Percentiles rank a stretch among this genome's conserved stretches.
phyloP scores from a whole-genome alignment of 139 green algal genomes.

The Coelastrella sp. region DNA sequence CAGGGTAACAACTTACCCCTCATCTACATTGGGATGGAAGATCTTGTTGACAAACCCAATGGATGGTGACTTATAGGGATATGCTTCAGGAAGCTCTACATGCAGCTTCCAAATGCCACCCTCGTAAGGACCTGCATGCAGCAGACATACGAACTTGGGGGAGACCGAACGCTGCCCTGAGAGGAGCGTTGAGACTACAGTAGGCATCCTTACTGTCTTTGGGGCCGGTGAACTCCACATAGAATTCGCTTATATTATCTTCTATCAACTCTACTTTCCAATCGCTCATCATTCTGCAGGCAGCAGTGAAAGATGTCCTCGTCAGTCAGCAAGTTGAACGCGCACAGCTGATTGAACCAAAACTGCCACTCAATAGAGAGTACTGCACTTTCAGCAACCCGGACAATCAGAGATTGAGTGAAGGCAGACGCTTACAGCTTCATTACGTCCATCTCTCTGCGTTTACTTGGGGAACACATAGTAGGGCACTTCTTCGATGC shows the following conservation, averaged over 20 bases:
- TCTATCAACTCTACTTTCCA: slow-evolving; percentile 97
- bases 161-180: too few relatives aligned
- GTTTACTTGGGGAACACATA: slow-evolving; percentile 63
- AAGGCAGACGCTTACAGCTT: slow-evolving; percentile 94
- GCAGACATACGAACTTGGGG: not conserved
- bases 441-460: slow-evolving; percentile 92
- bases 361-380: too few relatives aligned
- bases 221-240: slow-evolving; percentile 93
- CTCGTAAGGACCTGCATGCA: slow-evolving; percentile 90
- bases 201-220: slow-evolving; percentile 72
- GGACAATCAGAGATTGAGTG: too few relatives aligned
- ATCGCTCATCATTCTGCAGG: slow-evolving; percentile 95
- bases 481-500: not conserved
- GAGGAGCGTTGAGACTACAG: too few relatives aligned
- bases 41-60: slow-evolving; percentile 99
- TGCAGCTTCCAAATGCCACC: slow-evolving; percentile 95
- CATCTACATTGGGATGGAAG: slow-evolving; percentile 96
- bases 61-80: slow-evolving; percentile 83
- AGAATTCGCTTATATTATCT: slow-evolving; percentile 95
- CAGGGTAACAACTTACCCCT: not conserved
- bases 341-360: too few relatives aligned
- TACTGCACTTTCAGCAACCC: too few relatives aligned
- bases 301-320: not conserved
- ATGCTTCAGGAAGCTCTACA: slow-evolving; percentile 95
- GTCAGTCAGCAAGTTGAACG: slow-evolving; percentile 37